A percentile compares a stretch with the other conserved stretches of the same genome.
Evolutionary conservation across 331 rosid genomes (phyloP).

Genomic region (Quercus tomentella): DNA sequence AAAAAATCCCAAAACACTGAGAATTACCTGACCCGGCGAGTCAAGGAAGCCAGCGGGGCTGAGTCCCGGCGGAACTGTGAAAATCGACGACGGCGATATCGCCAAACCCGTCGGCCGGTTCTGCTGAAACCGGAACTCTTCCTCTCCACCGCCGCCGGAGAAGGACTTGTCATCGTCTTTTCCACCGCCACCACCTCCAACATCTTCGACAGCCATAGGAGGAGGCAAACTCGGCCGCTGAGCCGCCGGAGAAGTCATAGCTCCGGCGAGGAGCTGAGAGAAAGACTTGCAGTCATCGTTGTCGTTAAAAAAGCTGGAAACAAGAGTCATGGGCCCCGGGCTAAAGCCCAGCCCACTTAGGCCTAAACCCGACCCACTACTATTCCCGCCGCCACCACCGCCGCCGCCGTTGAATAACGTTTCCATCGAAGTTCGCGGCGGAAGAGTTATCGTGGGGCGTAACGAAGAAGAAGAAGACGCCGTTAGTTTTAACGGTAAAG

Average conservation of each 20-base stretch:
- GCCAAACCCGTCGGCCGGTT: constrained; percentile 19
- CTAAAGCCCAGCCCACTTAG: constrained; percentile 41
- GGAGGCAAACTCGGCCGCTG: background rate
- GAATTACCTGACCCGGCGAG: constrained; percentile 57
- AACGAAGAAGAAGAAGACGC: constrained; percentile 10
- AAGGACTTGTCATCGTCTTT: background rate
- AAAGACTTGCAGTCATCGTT: constrained; percentile 63
- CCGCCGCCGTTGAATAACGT: constrained; percentile 35
- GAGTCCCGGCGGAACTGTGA: constrained; percentile 28
- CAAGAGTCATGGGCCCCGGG: constrained; percentile 86
- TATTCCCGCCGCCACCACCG: background rate
- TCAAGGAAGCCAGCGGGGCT: constrained; percentile 28
- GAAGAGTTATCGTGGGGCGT: constrained; percentile 49
- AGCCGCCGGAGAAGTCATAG: constrained; percentile 53
- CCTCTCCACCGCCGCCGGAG: background rate
- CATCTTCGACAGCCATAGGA: no score
- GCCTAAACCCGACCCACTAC: no score
- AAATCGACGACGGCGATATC: constrained; percentile 24
- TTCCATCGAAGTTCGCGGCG: constrained; percentile 61
- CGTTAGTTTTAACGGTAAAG: constrained; percentile 19
- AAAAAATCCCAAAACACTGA: background rate
- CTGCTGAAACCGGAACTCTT: constrained; percentile 26
- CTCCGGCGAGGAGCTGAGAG: constrained; percentile 87
- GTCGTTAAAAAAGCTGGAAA: constrained; percentile 56
- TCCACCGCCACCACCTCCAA: no score